A percentile compares a stretch with the other conserved stretches of the same genome.
Evolutionary conservation across 345 rosid genomes (phyloP).

Genomic region (Tarenaya hassleriana): DNA sequence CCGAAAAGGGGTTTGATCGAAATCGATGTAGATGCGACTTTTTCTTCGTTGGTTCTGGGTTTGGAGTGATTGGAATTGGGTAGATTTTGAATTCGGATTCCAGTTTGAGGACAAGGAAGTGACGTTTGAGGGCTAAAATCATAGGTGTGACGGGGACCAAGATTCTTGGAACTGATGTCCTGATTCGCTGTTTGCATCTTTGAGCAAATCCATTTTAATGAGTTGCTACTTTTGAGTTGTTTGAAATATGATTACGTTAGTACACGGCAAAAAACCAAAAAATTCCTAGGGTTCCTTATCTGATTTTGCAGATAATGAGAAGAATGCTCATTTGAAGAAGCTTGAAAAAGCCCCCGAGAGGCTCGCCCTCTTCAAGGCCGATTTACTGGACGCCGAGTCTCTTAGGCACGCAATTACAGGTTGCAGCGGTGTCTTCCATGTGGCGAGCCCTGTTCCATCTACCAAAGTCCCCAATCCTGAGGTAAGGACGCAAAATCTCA

Average conservation of each 20-base stretch:
- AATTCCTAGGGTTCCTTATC: too few species aligned
- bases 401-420: conserved; percentile 36
- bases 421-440: conserved; percentile 50
- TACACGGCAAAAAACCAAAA: too few species aligned
- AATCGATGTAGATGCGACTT: too few species aligned
- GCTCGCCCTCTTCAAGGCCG: conserved; percentile 48
- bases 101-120: too few species aligned
- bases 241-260: too few species aligned
- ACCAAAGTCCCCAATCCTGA: conserved; percentile 29
- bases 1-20: too few species aligned
- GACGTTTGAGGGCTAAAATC: neutral
- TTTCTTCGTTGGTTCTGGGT: too few species aligned
- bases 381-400: conserved; percentile 37
- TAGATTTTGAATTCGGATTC: too few species aligned
- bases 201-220: neutral
- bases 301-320: conserved; percentile 32
- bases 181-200: too few species aligned
- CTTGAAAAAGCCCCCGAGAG: conserved; percentile 41
- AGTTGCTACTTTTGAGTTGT: neutral
- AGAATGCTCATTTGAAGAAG: conserved; percentile 35
- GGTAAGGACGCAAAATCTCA: conserved; percentile 17
- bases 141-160: neutral
- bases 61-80: too few species aligned
- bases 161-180: too few species aligned
- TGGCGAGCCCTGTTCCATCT: conserved; percentile 47